Conservation (phyloP, 345 rosid genomes). For the Eucalyptus sp. region DNA sequence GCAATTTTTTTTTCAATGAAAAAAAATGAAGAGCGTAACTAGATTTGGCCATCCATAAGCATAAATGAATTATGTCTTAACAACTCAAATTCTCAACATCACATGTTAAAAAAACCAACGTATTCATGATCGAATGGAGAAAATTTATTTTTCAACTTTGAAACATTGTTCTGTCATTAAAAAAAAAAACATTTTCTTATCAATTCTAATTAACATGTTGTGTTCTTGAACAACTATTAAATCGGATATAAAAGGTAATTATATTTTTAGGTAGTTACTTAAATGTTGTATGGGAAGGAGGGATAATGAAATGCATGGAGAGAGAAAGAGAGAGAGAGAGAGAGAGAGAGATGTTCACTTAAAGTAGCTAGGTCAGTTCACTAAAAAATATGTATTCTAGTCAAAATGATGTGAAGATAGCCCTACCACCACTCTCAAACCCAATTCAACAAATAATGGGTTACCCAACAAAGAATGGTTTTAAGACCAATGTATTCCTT, state of each 20-base stretch:
- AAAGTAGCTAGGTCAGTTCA: background rate
- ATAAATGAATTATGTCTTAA: background rate
- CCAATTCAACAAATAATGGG: background rate
- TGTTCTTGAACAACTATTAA: background rate
- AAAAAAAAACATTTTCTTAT: background rate
- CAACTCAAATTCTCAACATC: background rate
- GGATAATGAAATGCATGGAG: background rate
- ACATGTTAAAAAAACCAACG: background rate
- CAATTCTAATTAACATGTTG: background rate
- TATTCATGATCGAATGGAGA: background rate
- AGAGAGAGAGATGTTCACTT: background rate
- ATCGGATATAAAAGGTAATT: background rate
- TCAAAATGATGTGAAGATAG: background rate
- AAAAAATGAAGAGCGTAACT: background rate
- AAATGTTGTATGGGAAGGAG: background rate
- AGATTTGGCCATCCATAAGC: background rate
- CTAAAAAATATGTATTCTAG: background rate
- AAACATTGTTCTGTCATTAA: background rate
- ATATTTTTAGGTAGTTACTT: background rate
- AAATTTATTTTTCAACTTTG: background rate
- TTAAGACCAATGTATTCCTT: background rate
- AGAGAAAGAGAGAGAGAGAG: background rate
- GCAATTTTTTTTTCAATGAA: background rate
- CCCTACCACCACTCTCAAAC: background rate
- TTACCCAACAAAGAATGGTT: background rate